These are phyloP conservation scores for Corynespora cassiicola DNA, from an alignment of 2,329 filamentous ascomycete genomes.

Conservation along the genomic window DNA sequence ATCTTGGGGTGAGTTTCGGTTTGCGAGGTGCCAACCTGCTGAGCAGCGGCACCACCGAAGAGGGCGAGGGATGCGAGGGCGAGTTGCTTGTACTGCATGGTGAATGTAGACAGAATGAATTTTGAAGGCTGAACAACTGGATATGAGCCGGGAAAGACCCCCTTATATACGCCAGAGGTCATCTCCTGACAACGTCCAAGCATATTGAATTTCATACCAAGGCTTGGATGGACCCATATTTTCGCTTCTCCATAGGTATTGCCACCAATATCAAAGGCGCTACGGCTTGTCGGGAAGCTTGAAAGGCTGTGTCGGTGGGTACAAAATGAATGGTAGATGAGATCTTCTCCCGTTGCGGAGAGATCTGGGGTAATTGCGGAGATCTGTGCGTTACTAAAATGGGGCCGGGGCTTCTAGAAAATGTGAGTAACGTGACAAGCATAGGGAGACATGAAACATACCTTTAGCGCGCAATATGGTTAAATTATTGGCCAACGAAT, in stretches of 20 bases:
- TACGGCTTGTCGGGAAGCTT: constrained; percentile 41
- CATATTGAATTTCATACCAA: too few relatives aligned
- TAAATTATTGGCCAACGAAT: constrained; percentile 21
- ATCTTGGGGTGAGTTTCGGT: constrained; percentile 52
- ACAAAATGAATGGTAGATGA: constrained; percentile 46
- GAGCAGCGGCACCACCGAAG: constrained; percentile 46
- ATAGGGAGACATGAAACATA: constrained; percentile 14
- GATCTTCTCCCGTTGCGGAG: constrained; percentile 34
- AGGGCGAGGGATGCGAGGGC: constrained; percentile 49
- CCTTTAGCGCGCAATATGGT: constrained; percentile 24
- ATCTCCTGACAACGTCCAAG: too few relatives aligned
- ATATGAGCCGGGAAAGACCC: constrained; percentile 10
- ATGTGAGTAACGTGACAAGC: constrained; percentile 23
- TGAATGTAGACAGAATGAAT: constrained; percentile 35
- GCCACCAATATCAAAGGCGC: constrained; percentile 31
- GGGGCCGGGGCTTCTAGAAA: constrained; percentile 31
- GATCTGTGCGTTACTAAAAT: constrained; percentile 31
- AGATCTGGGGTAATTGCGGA: constrained; percentile 40
- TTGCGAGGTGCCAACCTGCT: constrained; percentile 49
- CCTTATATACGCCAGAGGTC: constrained; percentile 35
- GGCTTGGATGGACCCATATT: constrained; percentile 21
- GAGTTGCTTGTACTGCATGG: constrained; percentile 46
- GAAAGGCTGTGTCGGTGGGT: constrained; percentile 16
- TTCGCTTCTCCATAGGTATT: constrained; percentile 14
- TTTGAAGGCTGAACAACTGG: constrained; percentile 30